Percentiles rank a stretch among this genome's conserved stretches.
Conservation (phyloP, 768 basidiomycete genomes). For the Tulasnella sp. region DNA sequence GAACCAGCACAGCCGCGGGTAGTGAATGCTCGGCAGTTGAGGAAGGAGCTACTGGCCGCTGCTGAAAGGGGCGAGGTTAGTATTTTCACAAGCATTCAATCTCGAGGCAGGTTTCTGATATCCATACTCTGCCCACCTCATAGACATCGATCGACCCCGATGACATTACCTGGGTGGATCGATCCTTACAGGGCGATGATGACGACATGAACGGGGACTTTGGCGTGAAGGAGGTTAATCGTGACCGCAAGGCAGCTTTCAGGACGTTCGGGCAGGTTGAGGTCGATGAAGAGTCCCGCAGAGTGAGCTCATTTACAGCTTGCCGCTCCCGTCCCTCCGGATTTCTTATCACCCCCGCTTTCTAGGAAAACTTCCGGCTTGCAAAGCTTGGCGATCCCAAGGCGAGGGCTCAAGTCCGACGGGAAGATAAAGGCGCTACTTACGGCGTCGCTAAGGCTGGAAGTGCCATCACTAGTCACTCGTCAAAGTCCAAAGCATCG, state of each 20-base stretch:
- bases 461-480: conserved; percentile 1
- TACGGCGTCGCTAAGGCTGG: not conserved
- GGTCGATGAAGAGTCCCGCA: conserved; percentile 8
- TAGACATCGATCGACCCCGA: conserved; percentile 9
- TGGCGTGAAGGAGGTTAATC: not conserved
- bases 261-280: not conserved
- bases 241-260: not conserved
- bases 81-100: not conserved
- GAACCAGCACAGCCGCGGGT: not conserved
- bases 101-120: not conserved
- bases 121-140: not conserved
- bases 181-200: not conserved
- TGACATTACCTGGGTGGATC: conserved; percentile 1
- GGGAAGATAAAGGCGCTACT: not conserved
- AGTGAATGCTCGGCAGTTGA: not conserved
- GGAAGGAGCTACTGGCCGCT: not conserved
- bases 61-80: not conserved
- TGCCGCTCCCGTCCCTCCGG: no score
- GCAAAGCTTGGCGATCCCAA: not conserved
- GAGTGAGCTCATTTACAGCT: not conserved
- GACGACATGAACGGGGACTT: not conserved
- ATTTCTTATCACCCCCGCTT: not conserved
- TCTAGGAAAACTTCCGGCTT: conserved; percentile 8
- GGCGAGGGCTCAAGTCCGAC: not conserved
- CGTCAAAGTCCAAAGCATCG: conserved; percentile 1